Evolutionary conservation across 257 asterid genomes (phyloP).

Genomic region (Nicotiana paniculata): DNA sequence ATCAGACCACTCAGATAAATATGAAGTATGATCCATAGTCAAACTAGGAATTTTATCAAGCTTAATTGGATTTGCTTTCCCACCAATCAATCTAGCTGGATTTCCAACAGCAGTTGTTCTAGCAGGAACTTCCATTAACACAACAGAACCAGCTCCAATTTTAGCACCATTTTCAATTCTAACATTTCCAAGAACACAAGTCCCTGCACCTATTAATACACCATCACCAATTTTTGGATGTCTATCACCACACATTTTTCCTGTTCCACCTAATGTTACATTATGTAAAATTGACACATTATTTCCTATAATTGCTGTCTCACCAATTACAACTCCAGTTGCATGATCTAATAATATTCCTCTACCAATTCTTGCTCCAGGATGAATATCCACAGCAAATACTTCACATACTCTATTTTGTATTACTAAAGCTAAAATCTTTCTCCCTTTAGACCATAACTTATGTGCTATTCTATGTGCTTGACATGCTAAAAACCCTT

Average conservation of each 20-base stretch:
- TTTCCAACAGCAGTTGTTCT: conserved; percentile 89
- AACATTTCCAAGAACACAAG: conserved; percentile 84
- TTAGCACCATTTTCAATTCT: conserved; percentile 76
- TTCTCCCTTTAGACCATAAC: conserved; percentile 58
- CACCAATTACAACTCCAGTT: conserved; percentile 79
- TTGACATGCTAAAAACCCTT: conserved; percentile 74
- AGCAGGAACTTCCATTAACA: conserved; percentile 69
- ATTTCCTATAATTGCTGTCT: conserved; percentile 75
- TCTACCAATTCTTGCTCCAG: conserved; percentile 71
- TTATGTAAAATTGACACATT: conserved; percentile 85
- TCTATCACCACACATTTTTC: conserved; percentile 69
- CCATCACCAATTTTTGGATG: conserved; percentile 91
- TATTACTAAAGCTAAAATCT: conserved; percentile 49
- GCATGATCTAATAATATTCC: conserved; percentile 90
- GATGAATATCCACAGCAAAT: conserved; percentile 83
- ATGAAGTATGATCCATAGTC: conserved; percentile 84
- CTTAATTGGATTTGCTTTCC: conserved; percentile 66
- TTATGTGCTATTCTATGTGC: conserved; percentile 71
- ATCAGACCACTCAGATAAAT: conserved; percentile 66
- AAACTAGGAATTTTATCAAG: conserved; percentile 68
- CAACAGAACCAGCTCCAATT: conserved; percentile 92
- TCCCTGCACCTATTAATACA: conserved; percentile 87
- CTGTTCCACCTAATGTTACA: conserved; percentile 91
- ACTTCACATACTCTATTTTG: conserved; percentile 77
- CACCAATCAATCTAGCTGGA: conserved; percentile 80